Evolutionary conservation across 2,329 filamentous ascomycete species (phyloP), one percentile per base, ranked within the genome.

Genomic region (Aspergillus fischeri): DNA sequence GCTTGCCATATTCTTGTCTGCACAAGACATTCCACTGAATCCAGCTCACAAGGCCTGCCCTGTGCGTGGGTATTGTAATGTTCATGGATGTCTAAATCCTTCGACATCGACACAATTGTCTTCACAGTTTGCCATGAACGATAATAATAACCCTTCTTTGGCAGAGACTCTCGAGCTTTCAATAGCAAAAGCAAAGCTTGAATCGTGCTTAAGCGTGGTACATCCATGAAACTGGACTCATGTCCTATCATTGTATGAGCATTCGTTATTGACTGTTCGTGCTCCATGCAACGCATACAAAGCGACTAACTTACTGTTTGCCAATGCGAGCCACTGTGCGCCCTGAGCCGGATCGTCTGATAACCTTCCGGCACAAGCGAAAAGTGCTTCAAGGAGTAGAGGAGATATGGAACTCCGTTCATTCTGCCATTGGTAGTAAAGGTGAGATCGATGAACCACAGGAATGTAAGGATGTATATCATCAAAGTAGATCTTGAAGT

Each of bases 51-150:
- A 0, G 82, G 73, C 54, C 83, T 83, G 24, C 88, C 90, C 53
- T 85, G 83, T 61, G 87, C 83, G 71, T 97, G 94, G 48, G 87
- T 85, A 57, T 89, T 86, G 60, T 86, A 86, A 75, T 97, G 93
- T 62, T 96, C 91, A 69, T 97, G 87, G 5, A 97, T 79, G 21
- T 92, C 91, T 32, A 97, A 80, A 70, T 97, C 93, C 68, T 95
- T 94, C 27, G 86, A 91, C 91, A 97, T 96, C 49, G 92, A 88
- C 7, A 96, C 88, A 61, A 93, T 91, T 59, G 92, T 91, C 53
- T 96, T 93, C 21, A 96, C 86, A 4, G 90, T 91, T 86, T 97
- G 96, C 93, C 94, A 97, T 0, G 94, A 97, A 41, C 93, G 87
- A 75, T 94, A 97, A 73, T 94, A 97, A 71, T 97, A 97, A 1